Base-by-base conservation (phyloP, 2,329 filamentous ascomycete genomes). In the Lachnellula arida region DNA sequence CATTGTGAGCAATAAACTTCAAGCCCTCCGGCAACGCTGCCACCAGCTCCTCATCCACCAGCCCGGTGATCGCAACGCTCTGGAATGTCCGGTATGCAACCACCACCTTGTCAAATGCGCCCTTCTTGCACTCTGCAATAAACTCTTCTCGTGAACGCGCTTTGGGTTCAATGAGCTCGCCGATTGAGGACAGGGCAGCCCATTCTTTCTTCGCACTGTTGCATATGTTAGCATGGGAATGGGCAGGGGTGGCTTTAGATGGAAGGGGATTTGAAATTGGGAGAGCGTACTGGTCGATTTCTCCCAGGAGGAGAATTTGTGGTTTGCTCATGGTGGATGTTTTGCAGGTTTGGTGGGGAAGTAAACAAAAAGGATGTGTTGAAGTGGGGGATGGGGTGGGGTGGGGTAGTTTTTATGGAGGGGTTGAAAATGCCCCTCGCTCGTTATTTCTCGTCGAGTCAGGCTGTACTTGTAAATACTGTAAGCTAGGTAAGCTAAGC, bases 31-130 rank as follows among this genome's bases (percentile, higher is more conserved):
- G 82, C 19, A 86, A 70, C 1, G 71, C 77, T 44, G 77, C 71
- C 37, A 92, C 72, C n/a, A 94, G 72, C 70, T 90, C 87, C 46
- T 78, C 77, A 68, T 95, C 88, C 59, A 94, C 74, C 19, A 75
- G 72, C 2, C 91, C 91, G 0, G 89, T 93, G 55, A 86, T 76
- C 12, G 67, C 67, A 43, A 81, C 75, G 34, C 85, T 89, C 46
- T 71, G 72, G 64, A 91, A 90, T 14, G 88, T 93, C 53, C 89
- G 82, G 72, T 88, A 94, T 28, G 81, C 78, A 39, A 81, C 85
- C 19, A 80, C 67, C 34, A 85, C 80, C 58, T 81, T 85, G 61
- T 89, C 82, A n/a, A 91, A 76, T 34, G 77, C 76, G 19, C 88
- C 88, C 19, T 80, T 78, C 49, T 75, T 74, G 69, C 82, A 86